Evolutionary conservation across 1,139 yeast genomes (phyloP).

Genomic region (Yamadazyma aaseri): DNA sequence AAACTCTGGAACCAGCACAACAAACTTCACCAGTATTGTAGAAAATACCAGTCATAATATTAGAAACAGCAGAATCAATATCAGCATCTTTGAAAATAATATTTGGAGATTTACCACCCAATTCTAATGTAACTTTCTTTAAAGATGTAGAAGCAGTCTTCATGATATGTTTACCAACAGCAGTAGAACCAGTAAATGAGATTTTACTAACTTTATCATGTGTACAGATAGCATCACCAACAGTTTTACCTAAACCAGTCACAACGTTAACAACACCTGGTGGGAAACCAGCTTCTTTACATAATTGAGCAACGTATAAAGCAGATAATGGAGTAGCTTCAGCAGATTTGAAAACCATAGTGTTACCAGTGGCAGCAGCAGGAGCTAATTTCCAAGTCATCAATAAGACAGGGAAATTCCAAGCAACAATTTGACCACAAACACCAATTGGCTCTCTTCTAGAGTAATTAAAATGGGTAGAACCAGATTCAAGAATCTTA

Average conservation of each 20-base stretch:
- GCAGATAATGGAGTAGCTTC: conserved; percentile 85
- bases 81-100: conserved; percentile 76
- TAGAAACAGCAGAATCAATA: conserved; percentile 58
- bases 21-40: conserved; percentile 89
- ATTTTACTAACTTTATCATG: conserved; percentile 73
- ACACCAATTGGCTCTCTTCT: conserved; percentile 72
- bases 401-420: conserved; percentile 88
- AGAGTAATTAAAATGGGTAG: conserved; percentile 57
- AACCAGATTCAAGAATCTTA: conserved; percentile 61
- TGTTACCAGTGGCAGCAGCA: conserved; percentile 79
- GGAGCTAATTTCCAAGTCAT: conserved; percentile 87
- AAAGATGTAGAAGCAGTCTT: conserved; percentile 65
- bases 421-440: conserved; percentile 80
- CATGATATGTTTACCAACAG: conserved; percentile 76
- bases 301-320: conserved; percentile 57
- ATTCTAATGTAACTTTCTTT: conserved; percentile 79
- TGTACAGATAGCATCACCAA: conserved; percentile 70
- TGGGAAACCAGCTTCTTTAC: conserved; percentile 74
- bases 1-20: conserved; percentile 82
- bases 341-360: conserved; percentile 77
- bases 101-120: conserved; percentile 87
- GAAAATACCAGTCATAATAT: conserved; percentile 54
- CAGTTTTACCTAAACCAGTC: conserved; percentile 75
- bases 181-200: conserved; percentile 86
- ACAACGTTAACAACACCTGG: conserved; percentile 75